phyloP scores from a whole-genome alignment of 1,284 basidiomycete genomes.

The Earliella scabrosa region DNA sequence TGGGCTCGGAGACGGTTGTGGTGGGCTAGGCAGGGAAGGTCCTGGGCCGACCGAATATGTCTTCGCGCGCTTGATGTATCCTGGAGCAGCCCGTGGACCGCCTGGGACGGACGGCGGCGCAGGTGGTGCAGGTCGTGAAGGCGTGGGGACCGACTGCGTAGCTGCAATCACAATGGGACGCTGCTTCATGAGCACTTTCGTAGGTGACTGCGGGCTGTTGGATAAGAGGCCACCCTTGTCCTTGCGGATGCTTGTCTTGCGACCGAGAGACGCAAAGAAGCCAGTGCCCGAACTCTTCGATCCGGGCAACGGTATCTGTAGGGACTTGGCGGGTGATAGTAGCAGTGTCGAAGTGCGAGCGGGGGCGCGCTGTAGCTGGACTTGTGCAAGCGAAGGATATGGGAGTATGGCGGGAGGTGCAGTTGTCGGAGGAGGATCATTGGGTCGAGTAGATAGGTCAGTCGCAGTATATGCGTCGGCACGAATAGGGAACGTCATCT shows the following conservation, averaged over 20 bases:
- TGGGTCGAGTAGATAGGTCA: constrained; percentile 59
- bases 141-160: constrained; percentile 30
- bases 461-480: constrained; percentile 77
- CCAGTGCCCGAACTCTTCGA: constrained; percentile 49
- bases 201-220: constrained; percentile 36
- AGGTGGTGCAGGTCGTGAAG: constrained; percentile 39
- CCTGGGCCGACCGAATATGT: constrained; percentile 52
- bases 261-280: constrained; percentile 77
- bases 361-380: constrained; percentile 27
- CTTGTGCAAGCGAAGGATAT: constrained; percentile 64
- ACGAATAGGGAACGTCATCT: constrained; percentile 77
- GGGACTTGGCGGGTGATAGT: constrained; percentile 39
- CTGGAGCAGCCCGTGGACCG: constrained; percentile 75
- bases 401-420: constrained; percentile 70
- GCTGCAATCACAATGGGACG: constrained; percentile 37
- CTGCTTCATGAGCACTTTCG: constrained; percentile 47
- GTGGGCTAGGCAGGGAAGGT: background rate
- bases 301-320: constrained; percentile 32
- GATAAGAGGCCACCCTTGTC: constrained; percentile 31
- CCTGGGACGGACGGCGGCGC: constrained; percentile 64
- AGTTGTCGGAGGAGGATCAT: constrained; percentile 51
- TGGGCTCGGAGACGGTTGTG: constrained; percentile 37
- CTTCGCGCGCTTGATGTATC: constrained; percentile 63
- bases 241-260: constrained; percentile 64
- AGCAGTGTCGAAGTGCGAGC: constrained; percentile 32